Base-by-base conservation (phyloP, 495 filamentous ascomycete species). In the Neurospora sp. region DNA sequence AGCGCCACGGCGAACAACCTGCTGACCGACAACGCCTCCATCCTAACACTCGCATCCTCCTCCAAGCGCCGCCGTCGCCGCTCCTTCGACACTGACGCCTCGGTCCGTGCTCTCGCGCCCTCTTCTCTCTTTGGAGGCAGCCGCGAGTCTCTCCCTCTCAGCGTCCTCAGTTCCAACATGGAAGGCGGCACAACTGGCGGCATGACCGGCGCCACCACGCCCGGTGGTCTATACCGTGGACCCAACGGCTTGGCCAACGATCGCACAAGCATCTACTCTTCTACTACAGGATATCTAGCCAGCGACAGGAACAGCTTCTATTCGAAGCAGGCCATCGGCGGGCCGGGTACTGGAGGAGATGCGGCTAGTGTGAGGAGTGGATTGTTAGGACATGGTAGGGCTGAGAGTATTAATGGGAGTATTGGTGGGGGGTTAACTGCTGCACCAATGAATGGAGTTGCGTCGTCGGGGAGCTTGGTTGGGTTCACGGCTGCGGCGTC, bases 51-150 rank as follows among this genome's bases (percentile, higher is more conserved):
- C n/a, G 96, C 96, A 1, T 97, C 94, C 7, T 98, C 94, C 0
- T 97, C 94, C 27, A 97, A 98, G 80, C 89, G 91, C 38, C 91
- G 93, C 61, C 91, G 96, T 22, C 87, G 96, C 45, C 92, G 94
- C 73, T 97, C 93, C 1, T 87, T 98, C 77, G 96, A 99, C 81
- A 98, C 96, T 0, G 95, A 98, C 81, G 96, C 96, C 3, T 97
- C 94, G 0, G 91, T 98, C 20, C 93, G 96, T 59, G 96, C 93
- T 3, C 86, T 99, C 35, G 93, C 96, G 1, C 96, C 96, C 0
- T 96, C 94, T 0, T 97, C 93, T 0, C 83, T 97, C 1, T 99
- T 93, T 85, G 96, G 96, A 22, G 94, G 94, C 22, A 94, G 92
- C 76, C 86, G 88, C 69, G 96, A 99, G 79, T 93, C 90, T 38